Evolutionary conservation across 495 filamentous ascomycete genomes (phyloP), one percentile per base, ranked within the genome.

Genomic region (Podospora appendiculata): DNA sequence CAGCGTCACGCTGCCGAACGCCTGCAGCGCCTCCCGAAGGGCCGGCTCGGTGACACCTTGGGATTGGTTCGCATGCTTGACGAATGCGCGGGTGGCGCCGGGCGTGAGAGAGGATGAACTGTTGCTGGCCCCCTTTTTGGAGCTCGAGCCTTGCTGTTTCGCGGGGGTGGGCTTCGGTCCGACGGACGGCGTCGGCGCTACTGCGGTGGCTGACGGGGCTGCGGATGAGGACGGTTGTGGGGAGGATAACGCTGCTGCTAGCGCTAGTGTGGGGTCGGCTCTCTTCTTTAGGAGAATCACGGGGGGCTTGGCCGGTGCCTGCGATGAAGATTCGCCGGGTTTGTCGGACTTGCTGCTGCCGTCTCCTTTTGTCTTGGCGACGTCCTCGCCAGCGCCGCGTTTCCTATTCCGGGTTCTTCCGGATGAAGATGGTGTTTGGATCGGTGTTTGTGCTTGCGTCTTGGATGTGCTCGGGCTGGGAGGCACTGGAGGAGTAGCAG

Each of bases 31-130:
- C 54, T 83, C 76, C 53, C 84, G 80, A 5, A 96, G 78, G 0
- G 88, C 65, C 0, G 82, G 70, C 57, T 95, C 90, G 0, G 89
- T 95, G 39, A 96, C 86, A 14, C 90, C 90, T 65, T 95, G 90
- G 1, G 89, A 90, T 16, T 88, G 82, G 64, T 93, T 94, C 49
- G 90, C 90, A 59, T 95, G 90, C 62, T 95, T 95, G 58, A 95
- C 75, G 63, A 95, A 96, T n/a, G 88, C 90, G 62, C 88, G 84
- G 1, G 82, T 87, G 6, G 85, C 80, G 18, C 8, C 43, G 55
- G 80, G 54, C 7, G 58, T 41, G 13, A 66, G 40, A 18, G 62
- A 50, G n/a, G 48, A 32, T 36, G 18, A 12, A 2, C 55, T 8
- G 8, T 36, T 57, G 0, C 51, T 56, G 17, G 60, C 64, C 46